Base-by-base conservation (phyloP, 2,329 filamentous ascomycete species). In the Camillea tinctor region DNA sequence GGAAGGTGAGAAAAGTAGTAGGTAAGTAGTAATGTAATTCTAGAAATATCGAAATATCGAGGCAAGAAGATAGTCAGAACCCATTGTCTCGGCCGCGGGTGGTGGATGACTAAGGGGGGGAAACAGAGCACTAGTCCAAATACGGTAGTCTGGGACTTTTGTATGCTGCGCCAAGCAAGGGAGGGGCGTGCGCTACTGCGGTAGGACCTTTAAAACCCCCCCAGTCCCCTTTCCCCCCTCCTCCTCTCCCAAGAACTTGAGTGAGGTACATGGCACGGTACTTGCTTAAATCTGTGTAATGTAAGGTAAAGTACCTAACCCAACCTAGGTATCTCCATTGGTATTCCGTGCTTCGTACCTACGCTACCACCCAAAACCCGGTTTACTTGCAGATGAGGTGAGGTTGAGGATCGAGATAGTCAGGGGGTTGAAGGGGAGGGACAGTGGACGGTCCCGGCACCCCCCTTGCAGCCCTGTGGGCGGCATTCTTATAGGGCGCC, bases 81-180 rank as follows among this genome's bases (percentile, higher is more conserved):
- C n/a, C n/a, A n/a, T n/a, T 44, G 36, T 44, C 36, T 44, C 36
- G 36, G 36, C 36, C 36, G 11, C 17, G 36, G n/a, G 5, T 44
- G 36, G 17, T 44, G 36, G 13, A 44, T 44, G 36, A 44, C 36
- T 44, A 44, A n/a, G 36, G 36, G 26, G 7, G 26, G 26, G 26
- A 11, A 30, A 11, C 7, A 9, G 26, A 11, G 26, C 36, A 4
- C 13, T 64, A 15, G 22, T 60, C 64, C 63, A 21, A 60, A 67
- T 60, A 21, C 21, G 60, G 65, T 57, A 67, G 60, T 17, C 48
- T 61, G 58, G 65, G 65, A 65, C 63, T 67, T 67, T 65, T 67
- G 65, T 67, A 20, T n/a, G 59, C 49, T 44, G 17, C 36, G 36
- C 36, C 36, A 44, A 44, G 36, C 13, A 44, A 44, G 36, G 36